Conservation (phyloP, 1,284 basidiomycete species). For the Wolfiporia cocos region DNA sequence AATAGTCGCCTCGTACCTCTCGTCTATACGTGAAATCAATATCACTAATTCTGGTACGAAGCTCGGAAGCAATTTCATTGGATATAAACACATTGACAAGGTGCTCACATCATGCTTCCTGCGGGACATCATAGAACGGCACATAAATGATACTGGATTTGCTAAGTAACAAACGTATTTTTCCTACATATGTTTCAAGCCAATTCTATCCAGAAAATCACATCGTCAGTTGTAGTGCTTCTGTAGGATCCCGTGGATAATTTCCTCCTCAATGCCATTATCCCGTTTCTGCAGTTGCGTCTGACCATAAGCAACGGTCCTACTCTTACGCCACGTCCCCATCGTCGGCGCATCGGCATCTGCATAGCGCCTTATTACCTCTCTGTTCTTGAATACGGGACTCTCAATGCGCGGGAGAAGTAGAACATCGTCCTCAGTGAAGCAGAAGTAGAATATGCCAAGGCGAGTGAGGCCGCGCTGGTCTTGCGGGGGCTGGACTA, state of each 20-base stretch:
- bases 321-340: conserved; percentile 30
- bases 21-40: too few species aligned
- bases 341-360: conserved; percentile 29
- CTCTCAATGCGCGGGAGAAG: conserved; percentile 34
- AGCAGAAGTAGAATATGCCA: conserved; percentile 46
- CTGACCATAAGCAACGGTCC: conserved; percentile 29
- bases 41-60: too few species aligned
- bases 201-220: too few species aligned
- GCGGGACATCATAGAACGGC: too few species aligned
- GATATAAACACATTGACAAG: too few species aligned
- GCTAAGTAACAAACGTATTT: too few species aligned
- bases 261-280: conserved; percentile 37
- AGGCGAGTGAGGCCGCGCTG: conserved; percentile 41
- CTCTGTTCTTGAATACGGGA: conserved; percentile 30
- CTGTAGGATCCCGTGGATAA: conserved; percentile 37
- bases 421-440: conserved; percentile 22
- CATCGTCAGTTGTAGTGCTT: conserved; percentile 38
- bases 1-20: too few species aligned
- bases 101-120: too few species aligned
- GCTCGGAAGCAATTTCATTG: too few species aligned
- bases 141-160: too few species aligned
- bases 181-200: too few species aligned
- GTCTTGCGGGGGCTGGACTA: conserved; percentile 40
- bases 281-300: conserved; percentile 25
- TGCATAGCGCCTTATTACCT: conserved; percentile 24